Percentiles rank a stretch among this genome's conserved stretches.
Conservation (phyloP, 169 alveolate genomes). For the Plasmodium fragile region DNA sequence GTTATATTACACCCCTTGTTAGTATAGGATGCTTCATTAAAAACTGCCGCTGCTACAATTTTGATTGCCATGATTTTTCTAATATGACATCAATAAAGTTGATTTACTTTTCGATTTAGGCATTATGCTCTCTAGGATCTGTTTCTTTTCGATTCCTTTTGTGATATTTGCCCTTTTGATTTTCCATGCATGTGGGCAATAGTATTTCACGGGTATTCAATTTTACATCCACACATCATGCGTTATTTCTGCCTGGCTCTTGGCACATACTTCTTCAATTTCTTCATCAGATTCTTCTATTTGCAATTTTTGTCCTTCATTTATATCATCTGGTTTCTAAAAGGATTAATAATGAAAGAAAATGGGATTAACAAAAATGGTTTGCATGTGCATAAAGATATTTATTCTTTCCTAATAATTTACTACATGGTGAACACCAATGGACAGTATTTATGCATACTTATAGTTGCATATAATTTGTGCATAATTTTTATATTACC, state of each 20-base stretch:
- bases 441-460: not conserved
- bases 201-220: not conserved
- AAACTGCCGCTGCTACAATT: not conserved
- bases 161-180: not conserved
- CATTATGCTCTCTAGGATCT: not conserved
- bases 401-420: not conserved
- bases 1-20: not conserved
- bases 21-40: not conserved
- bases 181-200: not conserved
- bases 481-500: slow-evolving; percentile 3
- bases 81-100: not conserved
- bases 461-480: not conserved
- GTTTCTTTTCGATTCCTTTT: not conserved
- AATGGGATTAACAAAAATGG: not conserved
- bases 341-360: not conserved
- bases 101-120: not conserved
- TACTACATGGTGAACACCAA: not conserved
- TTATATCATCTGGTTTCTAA: not conserved
- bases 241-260: not conserved
- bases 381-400: not conserved
- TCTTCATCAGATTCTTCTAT: not conserved
- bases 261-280: not conserved
- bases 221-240: not conserved
- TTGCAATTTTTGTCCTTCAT: not conserved
- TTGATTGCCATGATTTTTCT: not conserved